Evolutionary conservation across 495 filamentous ascomycete species (phyloP).

Genomic region (Trypethelium eluteriae): DNA sequence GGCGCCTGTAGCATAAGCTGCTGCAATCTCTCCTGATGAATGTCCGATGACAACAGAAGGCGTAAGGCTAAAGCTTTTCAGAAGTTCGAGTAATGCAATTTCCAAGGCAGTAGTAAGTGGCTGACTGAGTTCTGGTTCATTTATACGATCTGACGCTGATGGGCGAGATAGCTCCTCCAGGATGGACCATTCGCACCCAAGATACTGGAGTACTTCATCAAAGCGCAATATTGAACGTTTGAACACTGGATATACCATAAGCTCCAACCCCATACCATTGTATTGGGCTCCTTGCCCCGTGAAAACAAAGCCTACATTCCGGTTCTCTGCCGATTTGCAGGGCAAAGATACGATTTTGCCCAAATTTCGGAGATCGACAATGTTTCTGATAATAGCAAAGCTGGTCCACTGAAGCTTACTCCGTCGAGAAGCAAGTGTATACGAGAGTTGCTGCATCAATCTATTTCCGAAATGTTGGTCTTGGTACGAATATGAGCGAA

Average conservation of each 20-base stretch:
- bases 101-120: constrained; percentile 28
- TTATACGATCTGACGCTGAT: constrained; percentile 19
- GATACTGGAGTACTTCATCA: background rate
- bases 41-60: constrained; percentile 47
- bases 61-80: constrained; percentile 26
- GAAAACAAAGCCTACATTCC: constrained; percentile 27
- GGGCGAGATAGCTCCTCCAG: constrained; percentile 19
- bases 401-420: background rate
- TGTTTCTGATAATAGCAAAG: constrained; percentile 1
- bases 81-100: constrained; percentile 24
- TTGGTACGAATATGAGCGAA: background rate
- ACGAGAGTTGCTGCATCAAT: background rate
- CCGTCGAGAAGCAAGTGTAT: background rate
- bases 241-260: constrained; percentile 6
- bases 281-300: constrained; percentile 45
- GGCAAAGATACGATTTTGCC: background rate
- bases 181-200: constrained; percentile 9
- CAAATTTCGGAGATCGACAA: background rate
- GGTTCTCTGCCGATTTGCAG: background rate
- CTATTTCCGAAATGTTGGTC: background rate
- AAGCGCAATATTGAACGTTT: background rate
- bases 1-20: constrained; percentile 51
- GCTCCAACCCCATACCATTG: constrained; percentile 34
- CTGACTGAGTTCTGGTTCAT: constrained; percentile 19
- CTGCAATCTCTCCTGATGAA: constrained; percentile 57